Evolutionary conservation across 1,284 basidiomycete species (phyloP).

Genomic region (Puccinia polysora): DNA sequence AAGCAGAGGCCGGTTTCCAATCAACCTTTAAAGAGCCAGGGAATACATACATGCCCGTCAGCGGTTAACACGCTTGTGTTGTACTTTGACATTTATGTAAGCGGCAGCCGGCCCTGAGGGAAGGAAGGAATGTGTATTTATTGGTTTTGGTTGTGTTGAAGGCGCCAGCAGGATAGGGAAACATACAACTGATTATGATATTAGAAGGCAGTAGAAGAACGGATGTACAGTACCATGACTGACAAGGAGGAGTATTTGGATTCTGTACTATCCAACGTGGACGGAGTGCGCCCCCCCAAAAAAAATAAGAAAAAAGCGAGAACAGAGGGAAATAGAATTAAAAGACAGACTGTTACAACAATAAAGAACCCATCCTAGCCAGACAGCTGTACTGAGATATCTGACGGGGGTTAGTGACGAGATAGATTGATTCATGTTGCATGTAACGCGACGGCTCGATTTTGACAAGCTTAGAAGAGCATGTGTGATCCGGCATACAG

Average conservation of each 20-base stretch:
- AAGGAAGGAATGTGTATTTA: too few species aligned
- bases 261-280: slow-evolving; percentile 19
- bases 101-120: too few species aligned
- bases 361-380: neutral
- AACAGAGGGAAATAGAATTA: neutral
- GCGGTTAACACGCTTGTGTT: too few species aligned
- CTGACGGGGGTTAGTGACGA: slow-evolving; percentile 28
- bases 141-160: slow-evolving; percentile 1
- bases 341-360: neutral
- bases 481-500: slow-evolving; percentile 35
- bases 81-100: too few species aligned
- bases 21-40: too few species aligned
- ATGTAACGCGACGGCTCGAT: slow-evolving; percentile 23
- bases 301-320: neutral
- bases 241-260: neutral
- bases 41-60: too few species aligned
- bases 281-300: slow-evolving; percentile 19
- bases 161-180: slow-evolving; percentile 7
- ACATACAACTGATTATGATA: slow-evolving; percentile 4
- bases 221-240: slow-evolving; percentile 26
- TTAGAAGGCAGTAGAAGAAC: slow-evolving; percentile 11
- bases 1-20: too few species aligned
- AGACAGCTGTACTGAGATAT: slow-evolving; percentile 18
- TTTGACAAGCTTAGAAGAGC: slow-evolving; percentile 28
- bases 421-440: slow-evolving; percentile 20